phyloP scores from a whole-genome alignment of 2,329 filamentous ascomycete species.

The Ophioceras dolichostomum region DNA sequence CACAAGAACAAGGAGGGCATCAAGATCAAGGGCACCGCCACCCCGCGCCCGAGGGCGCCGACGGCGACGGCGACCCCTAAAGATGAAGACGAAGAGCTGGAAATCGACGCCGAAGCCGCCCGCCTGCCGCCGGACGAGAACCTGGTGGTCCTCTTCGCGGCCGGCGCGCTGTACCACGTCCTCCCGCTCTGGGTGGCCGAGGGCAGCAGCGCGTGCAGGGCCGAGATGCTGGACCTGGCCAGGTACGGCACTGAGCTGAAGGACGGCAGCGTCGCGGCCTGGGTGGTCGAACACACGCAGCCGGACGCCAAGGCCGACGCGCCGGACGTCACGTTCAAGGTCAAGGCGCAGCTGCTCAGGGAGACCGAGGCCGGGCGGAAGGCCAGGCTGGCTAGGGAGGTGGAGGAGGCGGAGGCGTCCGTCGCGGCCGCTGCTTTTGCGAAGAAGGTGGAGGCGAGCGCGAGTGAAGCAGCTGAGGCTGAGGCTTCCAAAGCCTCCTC shows the following conservation, averaged over 20 bases:
- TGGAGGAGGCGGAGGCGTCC: not conserved
- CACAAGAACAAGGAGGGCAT: constrained; percentile 23
- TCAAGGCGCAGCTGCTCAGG: constrained; percentile 8
- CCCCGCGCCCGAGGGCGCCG: constrained; percentile 13
- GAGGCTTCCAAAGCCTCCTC: not conserved
- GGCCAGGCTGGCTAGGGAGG: constrained; percentile 1
- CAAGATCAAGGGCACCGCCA: constrained; percentile 23
- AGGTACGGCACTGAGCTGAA: constrained; percentile 14
- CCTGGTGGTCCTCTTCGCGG: constrained; percentile 35
- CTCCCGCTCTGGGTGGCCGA: constrained; percentile 37
- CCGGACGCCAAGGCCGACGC: constrained; percentile 18
- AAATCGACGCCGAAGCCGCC: constrained; percentile 17
- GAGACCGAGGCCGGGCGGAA: constrained; percentile 1
- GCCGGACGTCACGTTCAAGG: constrained; percentile 6
- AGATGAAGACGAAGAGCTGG: constrained; percentile 14
- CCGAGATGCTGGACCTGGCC: constrained; percentile 19
- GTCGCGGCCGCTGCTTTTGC: too few species aligned
- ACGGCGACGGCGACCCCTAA: constrained; percentile 15
- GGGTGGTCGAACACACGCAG: constrained; percentile 46
- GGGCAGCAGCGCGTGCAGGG: constrained; percentile 26
- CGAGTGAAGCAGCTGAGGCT: not conserved
- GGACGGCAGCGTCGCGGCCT: constrained; percentile 27
- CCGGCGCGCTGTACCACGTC: constrained; percentile 35
- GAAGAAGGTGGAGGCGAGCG: not conserved
- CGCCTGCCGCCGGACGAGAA: constrained; percentile 17